These are phyloP conservation scores for Nicotiana undulata DNA, from an alignment of 257 asterid species.

Conservation along the genomic window DNA sequence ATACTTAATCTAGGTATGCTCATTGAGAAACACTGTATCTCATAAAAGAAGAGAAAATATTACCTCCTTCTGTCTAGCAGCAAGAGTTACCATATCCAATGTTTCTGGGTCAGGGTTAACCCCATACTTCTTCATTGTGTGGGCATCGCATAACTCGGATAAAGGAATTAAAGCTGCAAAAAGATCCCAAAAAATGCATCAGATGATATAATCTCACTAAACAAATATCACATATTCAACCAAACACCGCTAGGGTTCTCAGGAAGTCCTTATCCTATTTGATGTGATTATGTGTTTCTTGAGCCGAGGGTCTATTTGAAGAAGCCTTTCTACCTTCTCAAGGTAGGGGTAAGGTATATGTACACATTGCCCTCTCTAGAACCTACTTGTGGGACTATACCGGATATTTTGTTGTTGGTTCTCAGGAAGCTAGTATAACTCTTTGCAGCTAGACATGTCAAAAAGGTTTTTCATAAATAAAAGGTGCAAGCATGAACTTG, in stretches of 20 bases:
- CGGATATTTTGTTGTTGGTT: too few relatives aligned
- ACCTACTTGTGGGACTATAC: too few relatives aligned
- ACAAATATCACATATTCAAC: not conserved
- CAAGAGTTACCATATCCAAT: conserved; percentile 47
- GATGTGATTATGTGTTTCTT: too few relatives aligned
- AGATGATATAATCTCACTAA: not conserved
- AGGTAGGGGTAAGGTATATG: too few relatives aligned
- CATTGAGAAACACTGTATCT: not conserved
- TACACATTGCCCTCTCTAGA: too few relatives aligned
- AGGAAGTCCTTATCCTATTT: too few relatives aligned
- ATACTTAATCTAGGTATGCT: not conserved
- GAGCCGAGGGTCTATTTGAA: too few relatives aligned
- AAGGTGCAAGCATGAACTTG: not conserved
- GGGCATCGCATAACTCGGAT: conserved; percentile 41
- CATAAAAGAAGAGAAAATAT: not conserved
- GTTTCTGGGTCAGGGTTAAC: conserved; percentile 60
- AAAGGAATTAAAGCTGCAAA: conserved; percentile 72
- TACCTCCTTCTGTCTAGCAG: conserved; percentile 67
- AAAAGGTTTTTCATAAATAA: not conserved
- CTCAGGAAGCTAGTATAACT: not conserved
- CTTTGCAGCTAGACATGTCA: not conserved
- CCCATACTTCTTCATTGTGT: conserved; percentile 62
- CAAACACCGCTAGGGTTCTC: not conserved
- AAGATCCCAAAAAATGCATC: not conserved
- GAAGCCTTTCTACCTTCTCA: too few relatives aligned